Evolutionary conservation across 768 basidiomycete species (phyloP).

Genomic region (Pulveroboletus sp.): DNA sequence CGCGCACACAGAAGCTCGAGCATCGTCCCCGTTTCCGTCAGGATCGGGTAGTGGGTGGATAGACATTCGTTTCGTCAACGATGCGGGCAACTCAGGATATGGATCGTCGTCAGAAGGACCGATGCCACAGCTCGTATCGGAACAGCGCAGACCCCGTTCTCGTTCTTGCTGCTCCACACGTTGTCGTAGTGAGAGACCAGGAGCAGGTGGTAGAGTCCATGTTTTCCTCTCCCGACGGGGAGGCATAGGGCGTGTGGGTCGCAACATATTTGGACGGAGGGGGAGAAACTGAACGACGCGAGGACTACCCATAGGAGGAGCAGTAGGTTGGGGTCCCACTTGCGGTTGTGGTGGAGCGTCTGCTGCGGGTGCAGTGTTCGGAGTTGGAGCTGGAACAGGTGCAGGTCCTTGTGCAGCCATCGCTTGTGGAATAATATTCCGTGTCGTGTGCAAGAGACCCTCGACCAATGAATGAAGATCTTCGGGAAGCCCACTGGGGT

Average conservation of each 20-base stretch:
- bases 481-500: slow-evolving; percentile 16
- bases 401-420: slow-evolving; percentile 13
- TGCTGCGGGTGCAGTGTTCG: background rate
- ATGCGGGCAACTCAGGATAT: slow-evolving; percentile 28
- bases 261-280: slow-evolving; percentile 19
- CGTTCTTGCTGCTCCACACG: slow-evolving; percentile 69
- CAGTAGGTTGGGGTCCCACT: slow-evolving; percentile 2
- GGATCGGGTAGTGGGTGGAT: slow-evolving; percentile 19
- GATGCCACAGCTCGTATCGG: slow-evolving; percentile 66
- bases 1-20: slow-evolving; percentile 38
- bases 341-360: slow-evolving; percentile 11
- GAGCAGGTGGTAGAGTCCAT: slow-evolving; percentile 60
- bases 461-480: slow-evolving; percentile 27
- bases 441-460: slow-evolving; percentile 23
- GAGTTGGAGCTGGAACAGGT: background rate
- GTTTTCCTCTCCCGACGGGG: slow-evolving; percentile 36
- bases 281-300: slow-evolving; percentile 15
- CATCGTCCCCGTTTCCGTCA: slow-evolving; percentile 13
- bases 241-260: slow-evolving; percentile 21
- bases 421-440: slow-evolving; percentile 22
- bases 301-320: slow-evolving; percentile 5
- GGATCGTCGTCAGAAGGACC: slow-evolving; percentile 76
- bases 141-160: slow-evolving; percentile 68
- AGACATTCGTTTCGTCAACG: slow-evolving; percentile 16
- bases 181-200: slow-evolving; percentile 68